Evolutionary conservation across 148 eudicot species (phyloP).

Genomic region (Amaranthus hypochondriacus): DNA sequence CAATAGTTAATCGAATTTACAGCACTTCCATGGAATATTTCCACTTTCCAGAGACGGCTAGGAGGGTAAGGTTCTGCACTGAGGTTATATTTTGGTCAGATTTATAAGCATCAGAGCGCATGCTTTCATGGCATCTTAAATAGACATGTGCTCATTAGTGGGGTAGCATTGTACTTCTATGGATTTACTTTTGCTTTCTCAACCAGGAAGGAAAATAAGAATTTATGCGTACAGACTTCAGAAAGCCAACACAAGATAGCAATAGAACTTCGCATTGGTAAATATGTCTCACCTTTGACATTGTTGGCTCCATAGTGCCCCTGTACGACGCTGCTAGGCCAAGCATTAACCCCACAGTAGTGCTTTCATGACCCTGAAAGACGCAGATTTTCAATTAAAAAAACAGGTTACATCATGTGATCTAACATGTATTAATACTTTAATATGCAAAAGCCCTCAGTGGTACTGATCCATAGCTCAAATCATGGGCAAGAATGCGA

Average conservation of each 20-base stretch:
- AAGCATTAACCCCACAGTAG: conserved; percentile 96
- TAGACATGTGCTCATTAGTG: not conserved
- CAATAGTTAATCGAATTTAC: not conserved
- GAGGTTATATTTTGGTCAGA: not conserved
- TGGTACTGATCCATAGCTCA: not conserved
- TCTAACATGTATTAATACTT: not conserved
- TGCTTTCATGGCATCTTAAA: not conserved
- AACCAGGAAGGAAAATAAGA: not conserved
- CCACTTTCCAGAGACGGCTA: not conserved
- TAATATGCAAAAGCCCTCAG: not conserved
- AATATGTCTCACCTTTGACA: conserved; percentile 61
- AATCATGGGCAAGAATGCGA: too few relatives aligned
- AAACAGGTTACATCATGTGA: not conserved
- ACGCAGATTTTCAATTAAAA: conserved; percentile 10
- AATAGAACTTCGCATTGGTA: conserved; percentile 1
- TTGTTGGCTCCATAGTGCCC: conserved; percentile 91
- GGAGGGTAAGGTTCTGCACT: not conserved
- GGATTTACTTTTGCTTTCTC: too few relatives aligned
- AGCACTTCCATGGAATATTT: not conserved
- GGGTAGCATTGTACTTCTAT: not conserved
- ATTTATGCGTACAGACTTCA: not conserved
- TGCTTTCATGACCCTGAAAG: conserved; percentile 84
- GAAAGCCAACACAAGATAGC: not conserved
- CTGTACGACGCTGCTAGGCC: conserved; percentile 96
- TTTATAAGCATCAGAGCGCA: not conserved